Conservation (phyloP, 2,329 filamentous ascomycete species). For the Fusarium subtropicale region DNA sequence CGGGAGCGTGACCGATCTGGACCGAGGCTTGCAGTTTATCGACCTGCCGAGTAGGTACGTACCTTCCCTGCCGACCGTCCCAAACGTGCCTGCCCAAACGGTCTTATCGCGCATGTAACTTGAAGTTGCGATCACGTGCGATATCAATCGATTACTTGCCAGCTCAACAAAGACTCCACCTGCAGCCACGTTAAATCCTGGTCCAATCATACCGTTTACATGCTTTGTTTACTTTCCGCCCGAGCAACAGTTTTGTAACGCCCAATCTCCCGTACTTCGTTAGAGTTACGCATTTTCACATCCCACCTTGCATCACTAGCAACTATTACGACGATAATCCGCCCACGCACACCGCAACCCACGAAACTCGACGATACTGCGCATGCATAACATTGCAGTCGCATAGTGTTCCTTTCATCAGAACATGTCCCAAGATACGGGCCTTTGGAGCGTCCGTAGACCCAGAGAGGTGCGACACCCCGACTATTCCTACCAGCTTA, state of each 20-base stretch:
- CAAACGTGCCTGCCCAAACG: not conserved
- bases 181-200: not conserved
- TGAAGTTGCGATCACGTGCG: constrained; percentile 27
- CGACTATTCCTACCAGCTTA: constrained; percentile 32
- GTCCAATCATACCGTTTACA: constrained; percentile 45
- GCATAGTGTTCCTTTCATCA: constrained; percentile 22
- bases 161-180: constrained; percentile 31
- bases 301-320: constrained; percentile 39
- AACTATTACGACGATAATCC: constrained; percentile 21
- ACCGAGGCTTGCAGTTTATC: constrained; percentile 49
- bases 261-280: constrained; percentile 32
- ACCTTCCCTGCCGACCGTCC: constrained; percentile 19
- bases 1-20: constrained; percentile 47
- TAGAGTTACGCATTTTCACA: constrained; percentile 33
- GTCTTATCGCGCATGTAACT: constrained; percentile 7
- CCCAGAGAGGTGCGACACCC: constrained; percentile 77
- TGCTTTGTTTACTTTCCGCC: constrained; percentile 59
- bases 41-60: constrained; percentile 36
- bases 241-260: constrained; percentile 52
- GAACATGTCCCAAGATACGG: constrained; percentile 85
- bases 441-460: constrained; percentile 90
- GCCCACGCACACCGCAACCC: not conserved
- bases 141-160: constrained; percentile 10
- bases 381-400: constrained; percentile 32
- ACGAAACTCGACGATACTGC: constrained; percentile 16